A percentile compares a stretch with the other conserved stretches of the same genome.
phyloP scores from a whole-genome alignment of 2,329 filamentous ascomycete species.

The Aureobasidium vineae region DNA sequence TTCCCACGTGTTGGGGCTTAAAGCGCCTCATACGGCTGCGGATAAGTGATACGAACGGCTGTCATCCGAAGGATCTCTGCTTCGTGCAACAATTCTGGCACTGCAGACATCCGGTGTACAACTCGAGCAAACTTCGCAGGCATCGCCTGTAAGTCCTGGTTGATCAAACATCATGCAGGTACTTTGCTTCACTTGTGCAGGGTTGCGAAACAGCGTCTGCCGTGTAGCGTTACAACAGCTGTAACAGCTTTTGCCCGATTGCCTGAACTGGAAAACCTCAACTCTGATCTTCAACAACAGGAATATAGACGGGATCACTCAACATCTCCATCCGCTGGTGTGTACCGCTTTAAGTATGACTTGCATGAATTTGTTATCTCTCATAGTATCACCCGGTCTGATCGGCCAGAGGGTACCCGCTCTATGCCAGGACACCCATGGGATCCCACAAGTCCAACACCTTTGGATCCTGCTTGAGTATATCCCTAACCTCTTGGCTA shows the following conservation, averaged over 20 bases:
- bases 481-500: constrained; percentile 63
- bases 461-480: constrained; percentile 67
- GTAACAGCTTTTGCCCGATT: constrained; percentile 6
- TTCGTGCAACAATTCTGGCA: background rate
- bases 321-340: background rate
- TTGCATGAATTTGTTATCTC: constrained; percentile 2
- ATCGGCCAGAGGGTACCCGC: background rate
- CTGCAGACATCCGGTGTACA: background rate
- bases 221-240: constrained; percentile 13
- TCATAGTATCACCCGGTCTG: background rate
- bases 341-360: background rate
- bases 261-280: background rate
- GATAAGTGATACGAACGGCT: constrained; percentile 18
- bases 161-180: constrained; percentile 18
- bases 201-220: background rate
- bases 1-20: constrained; percentile 14
- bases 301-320: background rate
- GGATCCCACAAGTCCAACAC: constrained; percentile 59
- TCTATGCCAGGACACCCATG: constrained; percentile 36
- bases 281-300: background rate
- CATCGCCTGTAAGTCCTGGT: background rate
- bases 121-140: constrained; percentile 1
- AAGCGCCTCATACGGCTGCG: background rate
- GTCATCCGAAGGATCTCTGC: background rate
- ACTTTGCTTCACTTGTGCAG: background rate